phyloP scores from a whole-genome alignment of 768 basidiomycete genomes.

The Cyathus striatus region DNA sequence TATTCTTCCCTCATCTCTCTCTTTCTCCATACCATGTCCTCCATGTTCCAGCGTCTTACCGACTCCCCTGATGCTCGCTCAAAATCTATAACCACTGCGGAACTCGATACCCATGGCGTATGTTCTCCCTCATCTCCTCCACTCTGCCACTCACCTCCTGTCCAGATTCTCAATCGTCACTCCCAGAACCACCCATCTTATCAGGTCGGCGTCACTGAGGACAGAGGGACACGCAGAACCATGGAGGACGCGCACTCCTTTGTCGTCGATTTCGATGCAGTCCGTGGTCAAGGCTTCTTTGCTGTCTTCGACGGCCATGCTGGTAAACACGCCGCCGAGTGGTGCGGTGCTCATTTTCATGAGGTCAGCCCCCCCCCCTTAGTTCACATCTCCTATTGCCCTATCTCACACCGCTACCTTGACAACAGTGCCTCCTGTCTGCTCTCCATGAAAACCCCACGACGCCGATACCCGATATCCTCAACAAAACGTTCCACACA shows the following conservation, averaged over 20 bases:
- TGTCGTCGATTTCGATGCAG: slow-evolving; percentile 86
- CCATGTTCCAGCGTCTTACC: slow-evolving; percentile 36
- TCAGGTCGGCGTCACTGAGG: slow-evolving; percentile 72
- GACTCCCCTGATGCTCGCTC: slow-evolving; percentile 77
- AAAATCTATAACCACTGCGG: slow-evolving; percentile 76
- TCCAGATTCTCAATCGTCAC: slow-evolving; percentile 71
- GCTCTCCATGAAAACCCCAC: slow-evolving; percentile 58
- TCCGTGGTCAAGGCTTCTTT: slow-evolving; percentile 96
- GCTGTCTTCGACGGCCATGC: slow-evolving; percentile 99
- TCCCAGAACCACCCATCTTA: slow-evolving; percentile 61
- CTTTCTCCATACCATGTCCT: slow-evolving; percentile 6
- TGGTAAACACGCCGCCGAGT: slow-evolving; percentile 97
- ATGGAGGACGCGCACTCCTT: slow-evolving; percentile 99
- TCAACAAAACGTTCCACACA: slow-evolving; percentile 91
- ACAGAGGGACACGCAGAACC: slow-evolving; percentile 83
- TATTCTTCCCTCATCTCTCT: too few species aligned
- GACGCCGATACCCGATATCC: slow-evolving; percentile 72
- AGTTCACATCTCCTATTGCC: neutral
- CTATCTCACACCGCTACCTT: slow-evolving; percentile 28
- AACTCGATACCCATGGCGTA: slow-evolving; percentile 75
- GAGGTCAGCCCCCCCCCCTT: slow-evolving; percentile 42
- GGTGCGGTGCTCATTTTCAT: slow-evolving; percentile 97
- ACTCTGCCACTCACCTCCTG: slow-evolving; percentile 1
- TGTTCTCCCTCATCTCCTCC: slow-evolving; percentile 16
- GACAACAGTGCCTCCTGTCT: slow-evolving; percentile 63